phyloP scores from a whole-genome alignment of 257 asterid genomes.

The Salvia miltiorrhiza region DNA sequence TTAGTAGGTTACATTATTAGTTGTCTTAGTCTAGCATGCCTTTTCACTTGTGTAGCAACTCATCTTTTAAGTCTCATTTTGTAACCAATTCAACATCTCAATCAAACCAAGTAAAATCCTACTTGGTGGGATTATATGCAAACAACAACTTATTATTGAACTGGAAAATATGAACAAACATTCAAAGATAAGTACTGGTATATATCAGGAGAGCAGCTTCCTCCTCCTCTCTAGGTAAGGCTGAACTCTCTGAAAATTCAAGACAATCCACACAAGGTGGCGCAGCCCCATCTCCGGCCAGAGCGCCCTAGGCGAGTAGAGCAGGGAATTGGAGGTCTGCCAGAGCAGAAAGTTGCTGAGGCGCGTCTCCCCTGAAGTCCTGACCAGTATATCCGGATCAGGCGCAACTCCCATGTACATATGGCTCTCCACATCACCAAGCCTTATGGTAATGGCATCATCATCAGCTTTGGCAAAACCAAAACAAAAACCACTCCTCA shows the following conservation, averaged over 20 bases:
- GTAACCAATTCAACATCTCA: too few species aligned
- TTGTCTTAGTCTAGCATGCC: too few species aligned
- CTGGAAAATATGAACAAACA: too few species aligned
- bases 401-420: slow-evolving; percentile 71
- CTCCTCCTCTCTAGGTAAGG: slow-evolving; percentile 49
- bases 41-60: too few species aligned
- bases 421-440: slow-evolving; percentile 59
- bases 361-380: slow-evolving; percentile 50
- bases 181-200: neutral
- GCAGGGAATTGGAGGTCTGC: slow-evolving; percentile 62
- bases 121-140: too few species aligned
- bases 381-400: slow-evolving; percentile 62
- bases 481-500: neutral
- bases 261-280: slow-evolving; percentile 68
- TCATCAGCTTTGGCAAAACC: neutral
- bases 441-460: too few species aligned
- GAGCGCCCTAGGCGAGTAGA: slow-evolving; percentile 56
- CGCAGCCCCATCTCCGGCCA: slow-evolving; percentile 79
- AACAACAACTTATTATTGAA: too few species aligned
- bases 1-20: too few species aligned
- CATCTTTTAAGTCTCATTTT: too few species aligned
- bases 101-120: too few species aligned
- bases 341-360: slow-evolving; percentile 70
- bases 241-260: slow-evolving; percentile 51
- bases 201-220: slow-evolving; percentile 38